Evolutionary conservation across 2,329 filamentous ascomycete species (phyloP).

Genomic region (Diaporthe amygdali): DNA sequence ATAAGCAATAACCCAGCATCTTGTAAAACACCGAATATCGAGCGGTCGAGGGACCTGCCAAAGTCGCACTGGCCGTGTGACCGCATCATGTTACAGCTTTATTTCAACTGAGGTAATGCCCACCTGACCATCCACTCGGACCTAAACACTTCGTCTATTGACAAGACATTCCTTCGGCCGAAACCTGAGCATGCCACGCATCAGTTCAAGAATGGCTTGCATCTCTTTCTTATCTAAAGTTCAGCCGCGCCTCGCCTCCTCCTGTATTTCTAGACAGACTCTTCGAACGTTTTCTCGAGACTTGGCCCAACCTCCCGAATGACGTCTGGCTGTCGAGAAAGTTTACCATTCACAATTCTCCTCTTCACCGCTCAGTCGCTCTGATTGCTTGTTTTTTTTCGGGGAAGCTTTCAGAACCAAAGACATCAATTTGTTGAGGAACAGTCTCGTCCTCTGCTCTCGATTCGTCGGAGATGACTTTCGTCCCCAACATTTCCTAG

Average conservation of each 20-base stretch:
- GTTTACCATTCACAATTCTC: not conserved
- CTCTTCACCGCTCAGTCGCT: not conserved
- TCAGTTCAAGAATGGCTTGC: slow-evolving; percentile 32
- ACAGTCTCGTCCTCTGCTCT: slow-evolving; percentile 28
- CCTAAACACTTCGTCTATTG: slow-evolving; percentile 34
- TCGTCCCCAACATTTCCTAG: slow-evolving; percentile 32
- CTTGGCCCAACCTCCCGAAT: too few relatives aligned
- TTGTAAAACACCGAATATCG: too few relatives aligned
- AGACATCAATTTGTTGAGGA: slow-evolving; percentile 30
- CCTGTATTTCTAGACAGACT: slow-evolving; percentile 31
- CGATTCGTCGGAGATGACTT: slow-evolving; percentile 29
- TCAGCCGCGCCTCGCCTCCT: slow-evolving; percentile 20
- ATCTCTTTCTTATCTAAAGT: not conserved
- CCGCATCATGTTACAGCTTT: too few relatives aligned
- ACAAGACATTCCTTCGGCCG: slow-evolving; percentile 34
- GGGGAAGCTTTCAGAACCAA: slow-evolving; percentile 6
- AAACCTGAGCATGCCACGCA: slow-evolving; percentile 37
- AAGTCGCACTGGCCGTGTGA: too few relatives aligned
- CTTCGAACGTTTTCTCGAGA: slow-evolving; percentile 35
- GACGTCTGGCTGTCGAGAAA: too few relatives aligned
- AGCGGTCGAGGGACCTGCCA: too few relatives aligned
- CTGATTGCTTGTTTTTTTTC: not conserved
- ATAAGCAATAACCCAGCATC: too few relatives aligned
- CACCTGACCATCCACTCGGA: slow-evolving; percentile 42
- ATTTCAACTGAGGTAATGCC: slow-evolving; percentile 31